Percentiles rank a stretch among this genome's conserved stretches.
phyloP scores from a whole-genome alignment of 1,284 basidiomycete genomes.

The Boletus calvinii region DNA sequence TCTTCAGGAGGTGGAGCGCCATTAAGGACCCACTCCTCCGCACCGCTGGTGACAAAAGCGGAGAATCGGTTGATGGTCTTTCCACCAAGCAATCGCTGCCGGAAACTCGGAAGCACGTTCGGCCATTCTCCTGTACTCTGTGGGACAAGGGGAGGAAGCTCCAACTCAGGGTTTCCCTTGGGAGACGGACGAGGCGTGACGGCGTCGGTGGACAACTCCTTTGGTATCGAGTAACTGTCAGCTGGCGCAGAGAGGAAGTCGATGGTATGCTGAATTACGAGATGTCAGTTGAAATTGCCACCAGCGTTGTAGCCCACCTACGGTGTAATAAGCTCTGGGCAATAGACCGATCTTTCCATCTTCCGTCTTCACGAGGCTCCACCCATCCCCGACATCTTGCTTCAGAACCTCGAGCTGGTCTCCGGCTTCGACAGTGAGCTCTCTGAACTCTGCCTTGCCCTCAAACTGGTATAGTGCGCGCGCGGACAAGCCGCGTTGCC shows the following conservation, averaged over 20 bases:
- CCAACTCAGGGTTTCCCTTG: constrained; percentile 25
- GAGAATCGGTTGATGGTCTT: constrained; percentile 81
- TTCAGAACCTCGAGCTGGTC: constrained; percentile 64
- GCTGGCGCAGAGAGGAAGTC: constrained; percentile 55
- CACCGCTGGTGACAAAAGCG: constrained; percentile 80
- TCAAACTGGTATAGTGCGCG: constrained; percentile 70
- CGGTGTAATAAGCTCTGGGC: constrained; percentile 71
- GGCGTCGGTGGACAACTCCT: constrained; percentile 43
- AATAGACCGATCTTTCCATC: constrained; percentile 65
- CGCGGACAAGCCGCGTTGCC: constrained; percentile 47
- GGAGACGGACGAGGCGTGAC: constrained; percentile 56
- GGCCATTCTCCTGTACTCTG: constrained; percentile 75
- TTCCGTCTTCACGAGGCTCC: constrained; percentile 62
- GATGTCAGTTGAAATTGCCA: constrained; percentile 1
- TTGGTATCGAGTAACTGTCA: constrained; percentile 32
- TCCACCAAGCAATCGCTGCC: constrained; percentile 69
- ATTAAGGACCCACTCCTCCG: constrained; percentile 75
- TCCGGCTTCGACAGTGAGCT: constrained; percentile 62
- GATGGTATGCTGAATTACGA: constrained; percentile 51
- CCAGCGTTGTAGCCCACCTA: constrained; percentile 32
- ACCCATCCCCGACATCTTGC: constrained; percentile 67
- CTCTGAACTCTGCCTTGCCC: constrained; percentile 70
- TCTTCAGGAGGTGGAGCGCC: constrained; percentile 39
- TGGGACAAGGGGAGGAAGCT: constrained; percentile 51
- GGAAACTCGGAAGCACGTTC: constrained; percentile 59